Evolutionary conservation across 2,329 filamentous ascomycete genomes (phyloP).

Genomic region (Pseudocercospora fijiensis): DNA sequence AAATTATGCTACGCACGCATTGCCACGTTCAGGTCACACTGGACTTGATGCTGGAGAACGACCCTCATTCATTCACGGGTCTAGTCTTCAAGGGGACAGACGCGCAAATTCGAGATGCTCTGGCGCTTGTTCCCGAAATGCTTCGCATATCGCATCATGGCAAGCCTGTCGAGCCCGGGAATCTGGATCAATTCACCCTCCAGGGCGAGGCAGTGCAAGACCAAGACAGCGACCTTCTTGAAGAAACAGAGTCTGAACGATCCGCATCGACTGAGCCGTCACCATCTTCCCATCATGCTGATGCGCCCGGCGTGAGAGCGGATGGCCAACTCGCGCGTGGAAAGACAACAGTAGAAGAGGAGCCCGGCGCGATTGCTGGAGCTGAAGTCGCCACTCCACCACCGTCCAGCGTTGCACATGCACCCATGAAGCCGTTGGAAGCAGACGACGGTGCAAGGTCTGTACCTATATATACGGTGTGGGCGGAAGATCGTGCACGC

Average conservation of each 20-base stretch:
- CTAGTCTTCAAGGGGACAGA: conserved; percentile 27
- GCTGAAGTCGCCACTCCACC: background rate
- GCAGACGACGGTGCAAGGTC: background rate
- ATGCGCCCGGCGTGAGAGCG: background rate
- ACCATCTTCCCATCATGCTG: background rate
- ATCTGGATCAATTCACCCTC: background rate
- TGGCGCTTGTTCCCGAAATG: conserved; percentile 22
- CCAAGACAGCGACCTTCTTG: background rate
- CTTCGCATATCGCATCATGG: conserved; percentile 9
- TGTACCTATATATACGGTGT: conserved; percentile 11
- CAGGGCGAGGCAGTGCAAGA: background rate
- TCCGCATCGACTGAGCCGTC: background rate
- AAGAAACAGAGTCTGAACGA: background rate
- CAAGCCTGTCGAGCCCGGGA: background rate
- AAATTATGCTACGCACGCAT: conserved; percentile 36
- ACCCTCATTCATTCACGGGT: conserved; percentile 20
- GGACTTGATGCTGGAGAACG: background rate
- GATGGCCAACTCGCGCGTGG: background rate
- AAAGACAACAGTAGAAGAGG: background rate
- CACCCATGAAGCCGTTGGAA: background rate
- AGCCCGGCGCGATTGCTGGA: background rate
- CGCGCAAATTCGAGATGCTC: conserved; percentile 23
- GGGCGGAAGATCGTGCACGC: conserved; percentile 13
- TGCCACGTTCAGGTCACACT: conserved; percentile 30
- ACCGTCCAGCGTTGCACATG: background rate